phyloP scores from a whole-genome alignment of 805 yeast genomes.

The Osmozyma mogii region DNA sequence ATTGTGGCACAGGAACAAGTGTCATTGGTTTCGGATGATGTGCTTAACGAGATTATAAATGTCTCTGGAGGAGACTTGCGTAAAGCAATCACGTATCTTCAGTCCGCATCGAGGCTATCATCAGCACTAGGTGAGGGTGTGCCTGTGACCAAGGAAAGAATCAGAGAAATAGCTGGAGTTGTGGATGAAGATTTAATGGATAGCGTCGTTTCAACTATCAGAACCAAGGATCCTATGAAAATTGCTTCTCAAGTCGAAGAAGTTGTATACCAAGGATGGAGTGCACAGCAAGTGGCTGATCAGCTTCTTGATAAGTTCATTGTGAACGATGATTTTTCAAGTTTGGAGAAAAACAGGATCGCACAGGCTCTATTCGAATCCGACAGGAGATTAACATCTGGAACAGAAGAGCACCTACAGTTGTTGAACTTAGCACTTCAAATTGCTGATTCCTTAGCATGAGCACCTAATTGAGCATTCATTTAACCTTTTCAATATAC shows the following conservation, averaged over 20 bases:
- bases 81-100: conserved; percentile 84
- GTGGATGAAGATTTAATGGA: conserved; percentile 46
- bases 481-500: not conserved
- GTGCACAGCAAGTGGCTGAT: conserved; percentile 61
- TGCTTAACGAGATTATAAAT: conserved; percentile 53
- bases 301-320: conserved; percentile 68
- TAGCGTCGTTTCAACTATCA: conserved; percentile 29
- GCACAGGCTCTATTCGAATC: conserved; percentile 62
- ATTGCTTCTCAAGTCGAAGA: conserved; percentile 40
- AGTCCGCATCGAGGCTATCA: too few relatives aligned
- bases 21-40: conserved; percentile 37
- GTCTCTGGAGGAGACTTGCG: conserved; percentile 87
- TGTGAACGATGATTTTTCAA: conserved; percentile 41
- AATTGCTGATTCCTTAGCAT: conserved; percentile 12
- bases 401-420: conserved; percentile 85
- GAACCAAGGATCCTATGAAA: conserved; percentile 16
- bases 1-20: conserved; percentile 42
- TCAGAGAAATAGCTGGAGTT: conserved; percentile 72
- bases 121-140: not conserved
- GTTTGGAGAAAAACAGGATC: conserved; percentile 55
- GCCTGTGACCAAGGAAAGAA: conserved; percentile 39
- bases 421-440: conserved; percentile 51
- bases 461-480: not conserved
- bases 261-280: conserved; percentile 65
- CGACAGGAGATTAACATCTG: conserved; percentile 69